Evolutionary conservation across 2,329 filamentous ascomycete genomes (phyloP).

Genomic region (Colletotrichum sp.): DNA sequence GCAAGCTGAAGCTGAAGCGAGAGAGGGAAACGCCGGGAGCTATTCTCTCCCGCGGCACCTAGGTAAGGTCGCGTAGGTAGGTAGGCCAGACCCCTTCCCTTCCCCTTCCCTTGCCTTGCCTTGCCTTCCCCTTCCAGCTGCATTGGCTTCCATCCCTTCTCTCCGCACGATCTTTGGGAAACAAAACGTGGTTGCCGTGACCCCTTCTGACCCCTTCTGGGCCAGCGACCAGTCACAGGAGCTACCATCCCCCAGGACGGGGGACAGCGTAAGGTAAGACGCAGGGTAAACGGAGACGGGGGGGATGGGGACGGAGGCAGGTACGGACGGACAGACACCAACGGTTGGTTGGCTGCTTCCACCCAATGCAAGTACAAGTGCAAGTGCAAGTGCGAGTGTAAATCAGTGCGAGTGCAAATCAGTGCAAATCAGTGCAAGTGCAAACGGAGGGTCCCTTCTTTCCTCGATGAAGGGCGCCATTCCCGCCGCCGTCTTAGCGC

Average conservation of each 20-base stretch:
- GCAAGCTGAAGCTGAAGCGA: neutral
- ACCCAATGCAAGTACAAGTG: neutral
- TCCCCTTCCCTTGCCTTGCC: neutral
- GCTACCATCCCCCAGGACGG: neutral
- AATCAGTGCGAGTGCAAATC: neutral
- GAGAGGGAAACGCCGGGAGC: neutral
- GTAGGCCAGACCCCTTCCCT: neutral
- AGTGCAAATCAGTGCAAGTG: neutral
- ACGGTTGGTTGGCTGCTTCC: neutral
- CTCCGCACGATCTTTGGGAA: neutral
- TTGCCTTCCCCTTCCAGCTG: neutral
- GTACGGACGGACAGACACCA: neutral
- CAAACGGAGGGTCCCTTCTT: neutral
- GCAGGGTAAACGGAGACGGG: neutral
- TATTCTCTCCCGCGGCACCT: neutral
- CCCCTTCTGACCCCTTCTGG: slow-evolving; percentile 1
- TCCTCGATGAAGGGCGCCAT: neutral
- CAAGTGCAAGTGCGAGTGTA: too few relatives aligned
- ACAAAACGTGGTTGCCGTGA: neutral
- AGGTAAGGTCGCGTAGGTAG: neutral
- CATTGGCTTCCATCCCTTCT: neutral
- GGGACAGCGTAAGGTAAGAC: neutral
- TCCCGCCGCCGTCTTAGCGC: neutral
- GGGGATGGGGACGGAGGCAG: neutral
- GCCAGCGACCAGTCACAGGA: neutral